These are phyloP conservation scores for Halophytophthora polymorphica DNA, from an alignment of 352 stramenopile genomes.

Conservation along the genomic window DNA sequence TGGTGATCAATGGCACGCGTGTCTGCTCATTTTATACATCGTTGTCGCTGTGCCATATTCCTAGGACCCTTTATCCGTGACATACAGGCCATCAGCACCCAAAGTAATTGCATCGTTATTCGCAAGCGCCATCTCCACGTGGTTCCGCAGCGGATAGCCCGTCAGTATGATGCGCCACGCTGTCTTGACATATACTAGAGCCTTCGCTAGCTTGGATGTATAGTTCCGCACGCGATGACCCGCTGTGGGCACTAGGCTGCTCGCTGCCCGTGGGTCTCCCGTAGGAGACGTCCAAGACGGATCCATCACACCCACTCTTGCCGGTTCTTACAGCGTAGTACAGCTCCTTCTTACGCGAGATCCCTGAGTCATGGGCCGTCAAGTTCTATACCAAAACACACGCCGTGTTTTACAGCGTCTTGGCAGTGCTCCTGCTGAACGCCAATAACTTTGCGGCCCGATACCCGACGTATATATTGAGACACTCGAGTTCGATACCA, in stretches of 20 bases:
- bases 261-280: slow-evolving; percentile 51
- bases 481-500: slow-evolving; percentile 25
- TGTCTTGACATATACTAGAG: slow-evolving; percentile 77
- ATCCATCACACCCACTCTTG: slow-evolving; percentile 32
- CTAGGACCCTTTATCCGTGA: too few relatives aligned
- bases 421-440: slow-evolving; percentile 60
- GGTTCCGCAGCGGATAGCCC: slow-evolving; percentile 95
- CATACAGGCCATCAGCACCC: too few relatives aligned
- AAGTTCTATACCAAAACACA: slow-evolving; percentile 54
- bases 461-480: slow-evolving; percentile 55
- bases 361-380: slow-evolving; percentile 33
- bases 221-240: slow-evolving; percentile 86
- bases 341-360: slow-evolving; percentile 42
- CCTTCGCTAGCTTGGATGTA: slow-evolving; percentile 90
- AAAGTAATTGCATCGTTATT: too few relatives aligned
- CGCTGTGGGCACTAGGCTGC: slow-evolving; percentile 25
- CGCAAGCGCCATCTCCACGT: too few relatives aligned
- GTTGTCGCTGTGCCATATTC: too few relatives aligned
- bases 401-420: slow-evolving; percentile 52
- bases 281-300: slow-evolving; percentile 35
- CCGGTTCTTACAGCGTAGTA: slow-evolving; percentile 20
- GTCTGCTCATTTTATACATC: too few relatives aligned
- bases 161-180: slow-evolving; percentile 92
- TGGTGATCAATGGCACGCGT: too few relatives aligned
- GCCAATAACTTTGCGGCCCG: slow-evolving; percentile 50